Percentiles rank a stretch among this genome's conserved stretches.
phyloP scores from a whole-genome alignment of 495 filamentous ascomycete genomes.

The Penicillium egyptiacum region DNA sequence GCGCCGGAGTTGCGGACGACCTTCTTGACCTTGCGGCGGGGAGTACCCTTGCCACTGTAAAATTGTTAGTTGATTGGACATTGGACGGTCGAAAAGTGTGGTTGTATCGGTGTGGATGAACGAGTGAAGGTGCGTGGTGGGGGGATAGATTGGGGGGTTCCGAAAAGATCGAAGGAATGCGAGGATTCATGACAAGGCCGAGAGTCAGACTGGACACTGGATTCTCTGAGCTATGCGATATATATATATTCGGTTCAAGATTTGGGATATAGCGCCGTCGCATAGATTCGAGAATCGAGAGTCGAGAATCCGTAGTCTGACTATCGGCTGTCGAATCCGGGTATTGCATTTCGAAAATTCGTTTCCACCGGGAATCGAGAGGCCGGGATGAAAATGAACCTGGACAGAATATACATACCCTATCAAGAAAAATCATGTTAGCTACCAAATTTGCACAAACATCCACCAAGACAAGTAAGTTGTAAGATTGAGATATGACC shows the following conservation, averaged over 20 bases:
- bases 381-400: slow-evolving; percentile 5
- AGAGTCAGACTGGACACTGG: background rate
- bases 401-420: slow-evolving; percentile 34
- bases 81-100: background rate
- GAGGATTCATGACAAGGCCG: slow-evolving; percentile 1
- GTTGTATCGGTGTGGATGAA: background rate
- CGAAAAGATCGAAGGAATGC: slow-evolving; percentile 5
- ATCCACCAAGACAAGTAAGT: background rate
- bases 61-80: slow-evolving; percentile 16
- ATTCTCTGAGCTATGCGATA: background rate
- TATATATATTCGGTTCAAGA: background rate
- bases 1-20: slow-evolving; percentile 84
- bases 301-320: slow-evolving; percentile 2
- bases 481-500: background rate
- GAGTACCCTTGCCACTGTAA: slow-evolving; percentile 92
- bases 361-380: slow-evolving; percentile 5
- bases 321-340: slow-evolving; percentile 2
- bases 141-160: background rate
- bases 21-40: slow-evolving; percentile 97
- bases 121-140: slow-evolving; percentile 8
- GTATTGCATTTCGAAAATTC: slow-evolving; percentile 6
- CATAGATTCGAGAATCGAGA: background rate
- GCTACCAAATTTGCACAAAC: background rate
- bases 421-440: slow-evolving; percentile 14
- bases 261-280: background rate